Base-by-base conservation (phyloP, 345 rosid genomes). In the Clarkia xantiana region DNA sequence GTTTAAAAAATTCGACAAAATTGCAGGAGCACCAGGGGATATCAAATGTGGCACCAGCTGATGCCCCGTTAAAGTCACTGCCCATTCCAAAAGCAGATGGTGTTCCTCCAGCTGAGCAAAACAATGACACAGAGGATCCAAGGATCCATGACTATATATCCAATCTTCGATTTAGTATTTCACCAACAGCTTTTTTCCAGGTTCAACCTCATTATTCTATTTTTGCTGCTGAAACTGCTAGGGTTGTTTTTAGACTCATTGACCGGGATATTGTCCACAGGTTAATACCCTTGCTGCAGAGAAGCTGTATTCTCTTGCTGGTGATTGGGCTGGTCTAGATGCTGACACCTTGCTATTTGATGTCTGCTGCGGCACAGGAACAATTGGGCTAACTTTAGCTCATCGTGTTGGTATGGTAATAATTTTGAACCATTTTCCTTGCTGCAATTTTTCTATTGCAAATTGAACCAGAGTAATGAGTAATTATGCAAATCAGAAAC, bases 141-240 rank as follows among this genome's bases (percentile, higher is more conserved):
- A 80, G 95, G 65, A 91, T 91, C 50, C 94, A 80, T 55, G 96
- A 91, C 67, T 64, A 73, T 64, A 86, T 86, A 58, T 74, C 62
- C 60, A 75, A 80, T 65, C 94, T 84, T 53, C 67, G 57, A 45
- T 86, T 91, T 57, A 76, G 87, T 42, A 84, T 91, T 67, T 91
- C 96, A 40, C 96, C 98, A 50, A 79, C 96, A 19, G 95, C 98
- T 7, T 91, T 91, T 76, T 91, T 91, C 67, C 96, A 84, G 84
- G 98, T 65, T 19, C 50, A 63, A 41, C 54, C 55, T 52, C 54
- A 14, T 66, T 41, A 10, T 16, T 41, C 18, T 44, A 34, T 17
- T 42, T 11, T 40, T 15, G 57, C 18, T 51, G n/a, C 59, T 34
- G 22, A 40, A 51, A 45, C n/a, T 49, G 46, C 38, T 52, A 1